phyloP scores from a whole-genome alignment of 2,329 filamentous ascomycete genomes.

The Ophiostoma pallidulum region DNA sequence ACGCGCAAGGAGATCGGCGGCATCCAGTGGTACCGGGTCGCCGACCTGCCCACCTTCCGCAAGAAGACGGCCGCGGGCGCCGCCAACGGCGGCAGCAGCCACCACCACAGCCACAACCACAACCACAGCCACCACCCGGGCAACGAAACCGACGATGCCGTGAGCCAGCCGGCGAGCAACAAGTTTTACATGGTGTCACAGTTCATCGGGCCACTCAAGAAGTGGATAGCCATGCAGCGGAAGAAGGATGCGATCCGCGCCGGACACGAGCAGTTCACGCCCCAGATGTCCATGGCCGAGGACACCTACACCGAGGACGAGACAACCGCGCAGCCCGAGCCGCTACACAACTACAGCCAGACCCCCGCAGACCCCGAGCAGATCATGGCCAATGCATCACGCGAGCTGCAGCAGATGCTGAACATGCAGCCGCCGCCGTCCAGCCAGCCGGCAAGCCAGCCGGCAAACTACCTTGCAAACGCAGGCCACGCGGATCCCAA shows the following conservation, averaged over 20 bases:
- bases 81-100: conserved; percentile 32
- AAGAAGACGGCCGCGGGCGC: conserved; percentile 43
- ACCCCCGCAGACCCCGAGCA: conserved; percentile 32
- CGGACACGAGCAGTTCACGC: conserved; percentile 31
- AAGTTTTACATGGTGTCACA: conserved; percentile 99
- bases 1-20: conserved; percentile 97
- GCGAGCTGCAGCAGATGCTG: conserved; percentile 44
- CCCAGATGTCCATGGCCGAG: conserved; percentile 35
- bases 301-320: conserved; percentile 57
- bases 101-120: conserved; percentile 41
- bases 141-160: conserved; percentile 46
- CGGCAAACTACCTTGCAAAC: too few species aligned
- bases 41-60: conserved; percentile 73
- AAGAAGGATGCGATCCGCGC: conserved; percentile 52
- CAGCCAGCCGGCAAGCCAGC: background rate
- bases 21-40: conserved; percentile 88
- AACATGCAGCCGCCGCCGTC: conserved; percentile 38
- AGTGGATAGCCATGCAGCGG: conserved; percentile 81
- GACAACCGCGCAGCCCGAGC: conserved; percentile 32
- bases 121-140: conserved; percentile 51
- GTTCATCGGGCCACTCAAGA: conserved; percentile 75
- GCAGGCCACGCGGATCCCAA: conserved; percentile 3
- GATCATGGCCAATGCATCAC: conserved; percentile 41
- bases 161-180: conserved; percentile 55
- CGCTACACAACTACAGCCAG: conserved; percentile 20